phyloP scores from a whole-genome alignment of 2,329 filamentous ascomycete genomes.

The Clonostachys rosea region DNA sequence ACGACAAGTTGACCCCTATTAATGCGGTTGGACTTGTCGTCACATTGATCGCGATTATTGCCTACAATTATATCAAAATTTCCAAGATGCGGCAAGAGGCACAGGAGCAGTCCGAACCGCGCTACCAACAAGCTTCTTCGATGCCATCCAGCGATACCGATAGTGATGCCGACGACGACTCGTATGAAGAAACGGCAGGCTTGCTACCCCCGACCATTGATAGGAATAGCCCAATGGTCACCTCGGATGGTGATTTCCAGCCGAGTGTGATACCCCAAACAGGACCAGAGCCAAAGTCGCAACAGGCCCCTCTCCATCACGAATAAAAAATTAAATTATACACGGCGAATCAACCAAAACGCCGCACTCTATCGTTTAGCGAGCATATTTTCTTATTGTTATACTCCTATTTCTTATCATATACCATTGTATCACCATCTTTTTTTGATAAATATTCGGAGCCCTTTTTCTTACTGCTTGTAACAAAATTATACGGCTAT shows the following conservation, averaged over 20 bases:
- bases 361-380: slow-evolving; percentile 2
- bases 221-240: slow-evolving; percentile 26
- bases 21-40: slow-evolving; percentile 85
- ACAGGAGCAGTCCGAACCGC: slow-evolving; percentile 32
- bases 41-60: slow-evolving; percentile 79
- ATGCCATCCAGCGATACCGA: slow-evolving; percentile 28
- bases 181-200: slow-evolving; percentile 37
- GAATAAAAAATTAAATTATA: neutral
- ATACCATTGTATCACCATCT: neutral
- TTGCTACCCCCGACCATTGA: slow-evolving; percentile 33
- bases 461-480: no score
- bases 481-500: no score
- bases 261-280: slow-evolving; percentile 18
- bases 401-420: neutral
- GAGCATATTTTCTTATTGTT: slow-evolving; percentile 1
- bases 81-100: slow-evolving; percentile 81
- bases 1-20: slow-evolving; percentile 80
- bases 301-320: slow-evolving; percentile 4
- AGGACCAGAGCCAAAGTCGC: neutral
- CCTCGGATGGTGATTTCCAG: slow-evolving; percentile 32
- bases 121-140: slow-evolving; percentile 20
- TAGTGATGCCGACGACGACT: slow-evolving; percentile 34
- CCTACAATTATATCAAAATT: slow-evolving; percentile 96
- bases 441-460: neutral
- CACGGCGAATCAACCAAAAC: neutral